phyloP scores from a whole-genome alignment of 2,329 filamentous ascomycete species.

The Pseudocercospora pini-densiflorae region DNA sequence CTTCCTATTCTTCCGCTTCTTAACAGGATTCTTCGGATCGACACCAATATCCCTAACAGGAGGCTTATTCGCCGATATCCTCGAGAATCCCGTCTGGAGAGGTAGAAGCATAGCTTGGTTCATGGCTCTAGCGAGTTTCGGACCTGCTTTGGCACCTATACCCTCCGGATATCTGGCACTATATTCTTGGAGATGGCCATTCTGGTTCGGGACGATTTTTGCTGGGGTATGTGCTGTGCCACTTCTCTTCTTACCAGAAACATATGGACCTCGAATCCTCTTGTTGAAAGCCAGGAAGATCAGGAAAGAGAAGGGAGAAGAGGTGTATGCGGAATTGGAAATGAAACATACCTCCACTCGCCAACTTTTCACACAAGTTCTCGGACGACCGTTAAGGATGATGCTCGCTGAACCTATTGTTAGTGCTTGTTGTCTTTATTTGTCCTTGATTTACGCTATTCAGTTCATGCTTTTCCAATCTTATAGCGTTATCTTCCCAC shows the following conservation, averaged over 20 bases:
- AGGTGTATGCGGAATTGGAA: conserved; percentile 64
- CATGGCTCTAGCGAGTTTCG: conserved; percentile 24
- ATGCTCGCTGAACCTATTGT: conserved; percentile 71
- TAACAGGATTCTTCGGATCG: conserved; percentile 22
- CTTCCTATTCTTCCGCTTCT: conserved; percentile 24
- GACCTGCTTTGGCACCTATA: conserved; percentile 21
- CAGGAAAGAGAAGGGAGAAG: conserved; percentile 55
- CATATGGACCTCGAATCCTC: conserved; percentile 47
- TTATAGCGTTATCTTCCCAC: conserved; percentile 20
- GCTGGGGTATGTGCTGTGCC: conserved; percentile 19
- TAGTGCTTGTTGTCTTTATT: conserved; percentile 69
- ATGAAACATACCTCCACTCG: conserved; percentile 62
- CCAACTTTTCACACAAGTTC: conserved; percentile 66
- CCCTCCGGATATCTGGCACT: conserved; percentile 19
- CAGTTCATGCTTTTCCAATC: conserved; percentile 55
- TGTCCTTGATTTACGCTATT: conserved; percentile 64
- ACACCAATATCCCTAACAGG: conserved; percentile 27
- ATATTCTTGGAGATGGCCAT: conserved; percentile 26
- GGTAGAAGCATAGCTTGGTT: conserved; percentile 27
- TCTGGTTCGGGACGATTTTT: conserved; percentile 25
- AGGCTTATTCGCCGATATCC: conserved; percentile 26
- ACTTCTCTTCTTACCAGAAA: conserved; percentile 45
- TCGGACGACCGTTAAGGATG: conserved; percentile 73
- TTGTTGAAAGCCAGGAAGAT: conserved; percentile 55
- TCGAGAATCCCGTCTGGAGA: conserved; percentile 20